Conservation (phyloP, 139 green algal species). For the Chlorella sp. region DNA sequence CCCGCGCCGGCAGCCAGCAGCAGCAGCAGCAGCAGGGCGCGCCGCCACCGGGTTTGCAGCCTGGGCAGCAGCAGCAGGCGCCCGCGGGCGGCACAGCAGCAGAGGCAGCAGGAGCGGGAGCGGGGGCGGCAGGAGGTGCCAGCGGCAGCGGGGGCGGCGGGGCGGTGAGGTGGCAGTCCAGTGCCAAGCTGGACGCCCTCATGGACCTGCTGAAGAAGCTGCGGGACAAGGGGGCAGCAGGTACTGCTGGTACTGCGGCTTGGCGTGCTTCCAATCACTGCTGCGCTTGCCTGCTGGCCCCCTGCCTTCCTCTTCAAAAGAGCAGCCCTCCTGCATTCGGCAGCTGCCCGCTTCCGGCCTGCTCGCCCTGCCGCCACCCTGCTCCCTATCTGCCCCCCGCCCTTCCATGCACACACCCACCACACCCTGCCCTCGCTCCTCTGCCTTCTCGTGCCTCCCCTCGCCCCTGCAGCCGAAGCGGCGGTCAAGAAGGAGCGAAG, state of each 20-base stretch:
- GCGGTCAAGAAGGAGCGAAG: conserved; percentile 13
- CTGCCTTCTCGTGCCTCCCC: not conserved
- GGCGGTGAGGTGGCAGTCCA: not conserved
- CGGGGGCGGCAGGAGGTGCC: not conserved
- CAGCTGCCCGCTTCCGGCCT: not conserved
- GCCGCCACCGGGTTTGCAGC: not conserved
- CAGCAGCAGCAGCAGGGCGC: not conserved
- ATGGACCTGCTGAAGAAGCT: conserved; percentile 37
- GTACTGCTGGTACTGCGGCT: not conserved
- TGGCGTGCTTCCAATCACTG: too few relatives aligned
- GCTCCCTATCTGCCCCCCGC: not conserved
- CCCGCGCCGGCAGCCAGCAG: not conserved
- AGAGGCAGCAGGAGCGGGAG: not conserved
- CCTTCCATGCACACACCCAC: not conserved
- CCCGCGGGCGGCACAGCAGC: not conserved
- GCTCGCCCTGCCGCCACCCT: not conserved
- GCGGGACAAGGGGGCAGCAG: conserved; percentile 29
- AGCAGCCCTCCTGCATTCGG: not conserved
- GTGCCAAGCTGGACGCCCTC: conserved; percentile 52
- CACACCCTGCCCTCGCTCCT: not conserved
- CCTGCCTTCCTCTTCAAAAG: not conserved
- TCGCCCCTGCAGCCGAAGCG: conserved; percentile 4
- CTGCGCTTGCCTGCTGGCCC: not conserved
- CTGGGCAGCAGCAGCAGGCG: conserved; percentile 41
- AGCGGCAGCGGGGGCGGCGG: not conserved